These are phyloP conservation scores for Coemansia pectinata DNA, from an alignment of 192 early-diverging fungal species.

Conservation along the genomic window DNA sequence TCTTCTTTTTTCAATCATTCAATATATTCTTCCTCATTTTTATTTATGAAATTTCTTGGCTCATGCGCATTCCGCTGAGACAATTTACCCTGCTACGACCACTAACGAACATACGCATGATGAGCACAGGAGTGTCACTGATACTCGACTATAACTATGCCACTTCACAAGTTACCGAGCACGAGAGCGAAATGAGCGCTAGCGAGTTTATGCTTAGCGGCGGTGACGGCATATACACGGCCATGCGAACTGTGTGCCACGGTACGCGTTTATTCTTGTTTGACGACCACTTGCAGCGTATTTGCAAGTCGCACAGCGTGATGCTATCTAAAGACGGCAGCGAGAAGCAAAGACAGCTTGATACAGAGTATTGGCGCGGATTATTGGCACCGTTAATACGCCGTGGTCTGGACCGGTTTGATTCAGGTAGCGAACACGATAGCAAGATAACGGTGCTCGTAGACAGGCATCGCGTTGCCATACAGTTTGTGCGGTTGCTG, in stretches of 20 bases:
- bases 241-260: conserved; percentile 39
- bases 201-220: conserved; percentile 47
- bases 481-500: conserved; percentile 31
- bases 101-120: conserved; percentile 8
- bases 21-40: not conserved
- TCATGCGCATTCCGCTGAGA: not conserved
- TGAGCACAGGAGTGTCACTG: conserved; percentile 19
- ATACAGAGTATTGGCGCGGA: conserved; percentile 30
- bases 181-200: conserved; percentile 19
- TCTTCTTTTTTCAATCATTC: no score
- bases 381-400: conserved; percentile 32
- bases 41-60: not conserved
- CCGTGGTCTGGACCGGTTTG: conserved; percentile 19
- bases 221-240: conserved; percentile 43
- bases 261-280: conserved; percentile 39
- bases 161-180: conserved; percentile 12
- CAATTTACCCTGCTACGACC: not conserved
- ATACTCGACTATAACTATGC: conserved; percentile 33
- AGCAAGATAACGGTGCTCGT: conserved; percentile 50
- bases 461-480: conserved; percentile 6
- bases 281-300: conserved; percentile 45
- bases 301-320: conserved; percentile 31
- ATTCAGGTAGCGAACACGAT: conserved; percentile 4
- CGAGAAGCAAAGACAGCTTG: not conserved
- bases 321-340: conserved; percentile 8